Conservation (phyloP, 75 land plant species). For the Chamaecyparis obtusa region DNA sequence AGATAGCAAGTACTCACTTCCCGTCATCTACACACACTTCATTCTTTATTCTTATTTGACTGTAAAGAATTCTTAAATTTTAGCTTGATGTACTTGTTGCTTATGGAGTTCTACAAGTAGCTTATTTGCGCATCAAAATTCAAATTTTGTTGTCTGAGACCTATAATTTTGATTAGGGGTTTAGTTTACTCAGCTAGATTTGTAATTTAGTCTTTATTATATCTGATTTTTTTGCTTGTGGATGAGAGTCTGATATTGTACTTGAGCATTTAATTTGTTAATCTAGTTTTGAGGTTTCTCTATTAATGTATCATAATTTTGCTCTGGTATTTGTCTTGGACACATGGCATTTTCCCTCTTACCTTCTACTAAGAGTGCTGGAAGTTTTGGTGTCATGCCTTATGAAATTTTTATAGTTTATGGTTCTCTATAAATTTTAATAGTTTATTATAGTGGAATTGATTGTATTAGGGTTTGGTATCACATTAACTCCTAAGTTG, state of each 20-base stretch:
- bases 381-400: not conserved
- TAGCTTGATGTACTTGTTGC: not conserved
- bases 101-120: not conserved
- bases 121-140: no score
- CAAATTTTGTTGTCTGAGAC: not conserved
- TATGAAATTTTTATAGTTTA: no score
- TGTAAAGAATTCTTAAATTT: not conserved
- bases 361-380: not conserved
- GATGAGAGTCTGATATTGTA: not conserved
- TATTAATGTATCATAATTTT: no score
- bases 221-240: not conserved
- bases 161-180: not conserved
- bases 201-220: no score
- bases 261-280: no score
- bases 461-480: not conserved
- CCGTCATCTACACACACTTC: not conserved
- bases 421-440: no score
- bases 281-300: no score
- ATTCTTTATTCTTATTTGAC: not conserved
- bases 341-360: not conserved
- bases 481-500: not conserved
- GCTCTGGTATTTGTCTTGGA: not conserved
- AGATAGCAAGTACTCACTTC: constrained; percentile 41
- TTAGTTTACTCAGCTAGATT: not conserved
- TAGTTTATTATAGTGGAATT: not conserved